These are phyloP conservation scores for Aureobasidium sp. DNA, from an alignment of 2,329 filamentous ascomycete genomes.

Conservation along the genomic window DNA sequence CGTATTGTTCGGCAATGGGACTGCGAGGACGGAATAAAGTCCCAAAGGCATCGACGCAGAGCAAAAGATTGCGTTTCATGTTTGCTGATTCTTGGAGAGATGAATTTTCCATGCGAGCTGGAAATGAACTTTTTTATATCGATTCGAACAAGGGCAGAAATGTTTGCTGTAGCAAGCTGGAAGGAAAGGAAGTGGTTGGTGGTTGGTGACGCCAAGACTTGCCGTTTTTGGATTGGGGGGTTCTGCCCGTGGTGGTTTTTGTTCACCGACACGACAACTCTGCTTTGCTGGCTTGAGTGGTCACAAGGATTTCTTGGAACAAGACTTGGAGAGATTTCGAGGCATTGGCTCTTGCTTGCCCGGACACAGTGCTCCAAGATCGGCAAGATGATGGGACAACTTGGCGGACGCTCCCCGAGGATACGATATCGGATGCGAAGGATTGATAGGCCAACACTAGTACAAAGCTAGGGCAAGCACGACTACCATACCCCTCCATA, in stretches of 20 bases:
- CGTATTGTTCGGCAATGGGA: conserved; percentile 50
- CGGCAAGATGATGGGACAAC: neutral
- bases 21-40: conserved; percentile 51
- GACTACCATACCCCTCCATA: neutral
- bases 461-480: neutral
- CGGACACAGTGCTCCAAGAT: neutral
- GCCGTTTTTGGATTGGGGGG: neutral
- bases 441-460: conserved; percentile 3
- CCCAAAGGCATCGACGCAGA: conserved; percentile 61
- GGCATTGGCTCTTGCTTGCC: neutral
- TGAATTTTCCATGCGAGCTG: neutral
- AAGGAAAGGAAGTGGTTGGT: neutral
- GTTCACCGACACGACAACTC: neutral
- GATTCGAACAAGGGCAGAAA: neutral
- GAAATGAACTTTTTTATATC: neutral
- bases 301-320: neutral
- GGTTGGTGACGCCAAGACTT: neutral
- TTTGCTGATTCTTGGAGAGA: neutral
- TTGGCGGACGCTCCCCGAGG: neutral
- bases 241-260: neutral
- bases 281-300: neutral
- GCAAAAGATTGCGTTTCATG: conserved; percentile 41
- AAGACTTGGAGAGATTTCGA: neutral
- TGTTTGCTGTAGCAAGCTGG: neutral
- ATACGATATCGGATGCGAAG: conserved; percentile 7